Evolutionary conservation across 805 yeast genomes (phyloP).

Genomic region (Diddensiella caesifluorescens): DNA sequence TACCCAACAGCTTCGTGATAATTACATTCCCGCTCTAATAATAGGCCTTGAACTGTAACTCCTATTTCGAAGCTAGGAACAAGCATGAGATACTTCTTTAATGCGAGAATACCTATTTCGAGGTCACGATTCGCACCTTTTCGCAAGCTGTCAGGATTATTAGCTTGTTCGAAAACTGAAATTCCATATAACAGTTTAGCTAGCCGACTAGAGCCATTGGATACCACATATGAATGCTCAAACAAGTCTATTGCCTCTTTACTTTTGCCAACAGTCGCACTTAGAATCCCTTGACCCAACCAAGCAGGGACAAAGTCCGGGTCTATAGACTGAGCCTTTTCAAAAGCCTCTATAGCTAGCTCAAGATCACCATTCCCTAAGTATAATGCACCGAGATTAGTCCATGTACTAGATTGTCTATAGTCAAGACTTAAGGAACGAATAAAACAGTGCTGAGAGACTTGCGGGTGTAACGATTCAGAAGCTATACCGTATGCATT

Average conservation of each 20-base stretch:
- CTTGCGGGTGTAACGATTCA: conserved; percentile 55
- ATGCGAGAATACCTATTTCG: conserved; percentile 34
- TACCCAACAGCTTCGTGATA: conserved; percentile 49
- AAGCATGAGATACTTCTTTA: conserved; percentile 50
- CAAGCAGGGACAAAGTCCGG: conserved; percentile 75
- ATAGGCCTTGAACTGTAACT: conserved; percentile 26
- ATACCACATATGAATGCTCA: conserved; percentile 72
- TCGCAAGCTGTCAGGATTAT: conserved; percentile 24
- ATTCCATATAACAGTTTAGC: conserved; percentile 70
- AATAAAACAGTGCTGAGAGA: conserved; percentile 90
- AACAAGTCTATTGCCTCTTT: conserved; percentile 54
- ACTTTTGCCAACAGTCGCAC: conserved; percentile 26
- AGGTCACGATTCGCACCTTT: conserved; percentile 12
- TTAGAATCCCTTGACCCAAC: conserved; percentile 75
- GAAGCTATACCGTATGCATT: conserved; percentile 74
- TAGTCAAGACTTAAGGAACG: conserved; percentile 69
- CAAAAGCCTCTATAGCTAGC: conserved; percentile 67
- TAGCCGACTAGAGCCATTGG: conserved; percentile 65
- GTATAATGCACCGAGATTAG: conserved; percentile 73
- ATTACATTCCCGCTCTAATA: conserved; percentile 63
- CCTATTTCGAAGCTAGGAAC: conserved; percentile 29
- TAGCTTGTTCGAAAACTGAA: conserved; percentile 44
- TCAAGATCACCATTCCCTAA: conserved; percentile 60
- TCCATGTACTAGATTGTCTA: conserved; percentile 67
- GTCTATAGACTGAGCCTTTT: conserved; percentile 70